Percentiles rank a stretch among this genome's conserved stretches.
Evolutionary conservation across 1,284 basidiomycete species (phyloP).

Genomic region (Microbotryum lychnidis-dioicae): DNA sequence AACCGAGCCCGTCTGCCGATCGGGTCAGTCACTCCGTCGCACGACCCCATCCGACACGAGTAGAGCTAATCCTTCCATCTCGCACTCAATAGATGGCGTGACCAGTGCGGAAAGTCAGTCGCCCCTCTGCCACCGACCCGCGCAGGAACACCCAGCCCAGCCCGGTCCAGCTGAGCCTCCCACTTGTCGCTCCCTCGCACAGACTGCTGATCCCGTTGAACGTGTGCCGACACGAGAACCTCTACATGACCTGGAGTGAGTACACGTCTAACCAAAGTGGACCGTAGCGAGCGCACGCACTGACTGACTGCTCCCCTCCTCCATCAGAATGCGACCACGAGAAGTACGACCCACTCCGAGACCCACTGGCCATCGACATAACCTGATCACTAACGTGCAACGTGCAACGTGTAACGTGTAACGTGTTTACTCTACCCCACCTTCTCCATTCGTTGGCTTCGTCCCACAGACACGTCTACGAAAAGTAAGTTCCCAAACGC

Average conservation of each 20-base stretch:
- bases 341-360: conserved; percentile 16
- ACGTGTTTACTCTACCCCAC: neutral
- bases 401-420: no score
- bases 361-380: neutral
- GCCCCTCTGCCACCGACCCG: no score
- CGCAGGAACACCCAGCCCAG: neutral
- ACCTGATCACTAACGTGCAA: neutral
- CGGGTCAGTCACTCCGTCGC: no score
- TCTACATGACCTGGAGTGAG: conserved; percentile 68
- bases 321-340: conserved; percentile 35
- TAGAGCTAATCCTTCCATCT: no score
- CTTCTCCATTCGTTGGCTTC: neutral
- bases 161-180: neutral
- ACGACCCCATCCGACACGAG: no score
- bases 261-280: neutral
- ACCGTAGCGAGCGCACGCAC: neutral
- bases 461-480: conserved; percentile 31
- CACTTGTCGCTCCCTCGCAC: neutral
- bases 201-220: conserved; percentile 35
- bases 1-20: no score
- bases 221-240: conserved; percentile 59
- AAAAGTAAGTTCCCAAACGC: conserved; percentile 28
- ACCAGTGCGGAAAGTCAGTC: no score
- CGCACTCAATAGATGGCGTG: no score
- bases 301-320: neutral